Conservation (phyloP, 2,329 filamentous ascomycete genomes). For the Alternaria conjuncta region DNA sequence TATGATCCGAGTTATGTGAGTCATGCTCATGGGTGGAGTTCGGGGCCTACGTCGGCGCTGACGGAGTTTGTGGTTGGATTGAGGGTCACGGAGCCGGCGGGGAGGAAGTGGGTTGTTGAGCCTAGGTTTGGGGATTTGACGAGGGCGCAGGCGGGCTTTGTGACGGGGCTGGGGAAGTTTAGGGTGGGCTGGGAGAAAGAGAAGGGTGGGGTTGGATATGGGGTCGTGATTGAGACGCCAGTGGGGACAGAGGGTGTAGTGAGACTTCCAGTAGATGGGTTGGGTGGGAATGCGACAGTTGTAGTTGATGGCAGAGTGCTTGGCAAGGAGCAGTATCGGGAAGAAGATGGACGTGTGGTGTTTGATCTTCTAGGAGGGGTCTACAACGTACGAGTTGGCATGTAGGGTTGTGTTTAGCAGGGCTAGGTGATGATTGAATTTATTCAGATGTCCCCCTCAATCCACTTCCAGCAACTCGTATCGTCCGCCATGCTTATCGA, state of each 20-base stretch:
- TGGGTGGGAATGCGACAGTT: background rate
- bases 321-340: background rate
- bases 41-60: constrained; percentile 29
- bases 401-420: fast-evolving
- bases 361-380: background rate
- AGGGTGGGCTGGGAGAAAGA: constrained; percentile 3
- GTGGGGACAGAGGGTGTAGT: background rate
- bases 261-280: background rate
- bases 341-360: background rate
- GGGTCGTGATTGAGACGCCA: background rate
- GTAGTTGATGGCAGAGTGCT: background rate
- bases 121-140: constrained; percentile 28
- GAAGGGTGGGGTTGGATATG: background rate
- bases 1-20: constrained; percentile 44
- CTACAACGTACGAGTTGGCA: background rate
- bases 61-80: constrained; percentile 16
- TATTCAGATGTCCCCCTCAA: constrained; percentile 8
- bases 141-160: constrained; percentile 24
- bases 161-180: constrained; percentile 22
- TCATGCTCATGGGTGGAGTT: constrained; percentile 47
- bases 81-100: constrained; percentile 5
- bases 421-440: background rate
- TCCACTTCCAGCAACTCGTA: constrained; percentile 59
- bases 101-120: constrained; percentile 34
- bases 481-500: constrained; percentile 62